phyloP scores from a whole-genome alignment of 495 filamentous ascomycete species.

The Glarea lozoyensis region DNA sequence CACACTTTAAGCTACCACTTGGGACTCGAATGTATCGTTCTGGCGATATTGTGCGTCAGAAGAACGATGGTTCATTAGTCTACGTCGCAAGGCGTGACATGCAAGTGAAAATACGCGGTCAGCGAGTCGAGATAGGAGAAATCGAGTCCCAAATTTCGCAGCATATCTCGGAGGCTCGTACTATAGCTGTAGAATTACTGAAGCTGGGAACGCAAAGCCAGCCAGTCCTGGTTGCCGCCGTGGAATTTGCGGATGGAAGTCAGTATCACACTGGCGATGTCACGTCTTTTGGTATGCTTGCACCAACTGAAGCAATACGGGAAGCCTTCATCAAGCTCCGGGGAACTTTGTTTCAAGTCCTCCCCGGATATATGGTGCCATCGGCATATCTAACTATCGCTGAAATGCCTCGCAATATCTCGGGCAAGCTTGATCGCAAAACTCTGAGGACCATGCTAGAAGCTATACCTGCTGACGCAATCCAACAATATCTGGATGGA shows the following conservation, averaged over 20 bases:
- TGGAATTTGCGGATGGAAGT: slow-evolving; percentile 1
- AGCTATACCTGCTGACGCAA: not conserved
- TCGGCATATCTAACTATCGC: slow-evolving; percentile 10
- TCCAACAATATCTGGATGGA: not conserved
- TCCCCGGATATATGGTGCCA: slow-evolving; percentile 23
- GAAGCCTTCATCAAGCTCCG: not conserved
- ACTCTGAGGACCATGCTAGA: slow-evolving; percentile 1
- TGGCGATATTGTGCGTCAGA: slow-evolving; percentile 18
- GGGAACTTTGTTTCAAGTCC: not conserved
- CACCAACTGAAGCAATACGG: not conserved
- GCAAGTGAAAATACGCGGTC: slow-evolving; percentile 26
- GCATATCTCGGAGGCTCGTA: slow-evolving; percentile 11
- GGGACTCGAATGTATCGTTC: slow-evolving; percentile 47
- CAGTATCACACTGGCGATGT: not conserved
- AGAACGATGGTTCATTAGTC: slow-evolving; percentile 32
- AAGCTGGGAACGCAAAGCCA: not conserved
- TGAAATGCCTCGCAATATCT: slow-evolving; percentile 5
- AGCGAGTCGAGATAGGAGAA: slow-evolving; percentile 26
- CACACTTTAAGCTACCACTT: not conserved
- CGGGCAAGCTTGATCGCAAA: slow-evolving; percentile 6
- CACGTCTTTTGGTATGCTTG: not conserved
- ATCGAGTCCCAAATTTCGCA: slow-evolving; percentile 43
- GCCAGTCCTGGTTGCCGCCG: not conserved
- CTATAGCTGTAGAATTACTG: not conserved
- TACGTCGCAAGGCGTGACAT: slow-evolving; percentile 21